Evolutionary conservation across 106 monocot genomes (phyloP).

Genomic region (Acorus calamus): DNA sequence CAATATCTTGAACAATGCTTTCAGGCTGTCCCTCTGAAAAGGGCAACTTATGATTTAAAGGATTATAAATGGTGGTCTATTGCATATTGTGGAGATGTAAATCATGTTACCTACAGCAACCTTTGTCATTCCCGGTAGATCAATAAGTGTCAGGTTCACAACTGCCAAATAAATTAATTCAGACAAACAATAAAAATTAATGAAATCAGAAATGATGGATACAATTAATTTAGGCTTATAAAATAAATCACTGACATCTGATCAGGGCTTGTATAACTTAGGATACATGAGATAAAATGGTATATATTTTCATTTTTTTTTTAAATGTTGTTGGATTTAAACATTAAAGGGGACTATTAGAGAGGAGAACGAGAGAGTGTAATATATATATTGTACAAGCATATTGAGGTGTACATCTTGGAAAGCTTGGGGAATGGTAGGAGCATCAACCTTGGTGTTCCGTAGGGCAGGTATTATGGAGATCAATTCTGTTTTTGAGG

Average conservation of each 20-base stretch:
- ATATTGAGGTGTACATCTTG: no score
- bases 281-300: no score
- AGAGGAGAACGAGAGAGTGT: no score
- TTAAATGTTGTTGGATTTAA: no score
- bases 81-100: neutral
- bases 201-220: conserved; percentile 3
- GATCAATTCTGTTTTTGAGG: no score
- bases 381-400: no score
- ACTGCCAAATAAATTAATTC: conserved; percentile 42
- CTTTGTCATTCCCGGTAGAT: conserved; percentile 97
- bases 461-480: no score
- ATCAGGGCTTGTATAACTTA: no score
- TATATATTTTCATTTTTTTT: no score
- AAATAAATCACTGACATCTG: neutral
- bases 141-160: conserved; percentile 90
- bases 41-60: neutral
- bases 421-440: no score
- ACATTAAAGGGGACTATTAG: no score
- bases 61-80: neutral
- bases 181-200: neutral
- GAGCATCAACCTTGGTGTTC: no score
- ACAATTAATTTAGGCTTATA: neutral
- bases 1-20: conserved; percentile 87
- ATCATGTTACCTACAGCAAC: conserved; percentile 79
- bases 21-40: conserved; percentile 88